These are phyloP conservation scores for Magnolia sinica DNA, from an alignment of 164 flowering plant genomes.

Conservation along the genomic window DNA sequence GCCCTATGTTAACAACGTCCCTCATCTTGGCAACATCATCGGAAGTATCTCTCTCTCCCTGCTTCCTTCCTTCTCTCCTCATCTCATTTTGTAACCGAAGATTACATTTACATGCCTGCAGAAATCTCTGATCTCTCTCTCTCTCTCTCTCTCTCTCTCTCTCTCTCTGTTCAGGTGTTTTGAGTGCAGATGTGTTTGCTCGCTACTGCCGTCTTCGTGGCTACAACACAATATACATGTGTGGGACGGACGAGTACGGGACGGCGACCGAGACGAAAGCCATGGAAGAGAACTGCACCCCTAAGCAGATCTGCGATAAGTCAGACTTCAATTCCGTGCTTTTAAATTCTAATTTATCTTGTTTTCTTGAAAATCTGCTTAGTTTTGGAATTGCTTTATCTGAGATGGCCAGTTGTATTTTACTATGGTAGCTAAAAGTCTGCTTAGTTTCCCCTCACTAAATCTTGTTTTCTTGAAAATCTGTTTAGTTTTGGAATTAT, in stretches of 20 bases:
- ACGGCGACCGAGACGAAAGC: conserved; percentile 89
- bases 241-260: conserved; percentile 93
- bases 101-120: neutral
- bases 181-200: conserved; percentile 91
- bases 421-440: neutral
- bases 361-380: neutral
- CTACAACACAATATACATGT: conserved; percentile 65
- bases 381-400: neutral
- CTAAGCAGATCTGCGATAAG: conserved; percentile 84
- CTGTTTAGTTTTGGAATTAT: neutral
- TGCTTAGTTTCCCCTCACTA: neutral
- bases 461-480: neutral
- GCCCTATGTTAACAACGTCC: conserved; percentile 21
- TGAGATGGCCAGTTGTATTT: neutral
- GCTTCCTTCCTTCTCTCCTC: neutral
- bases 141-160: neutral
- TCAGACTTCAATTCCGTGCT: conserved; percentile 18
- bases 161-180: conserved; percentile 53
- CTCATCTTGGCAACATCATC: conserved; percentile 22
- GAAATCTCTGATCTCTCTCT: neutral
- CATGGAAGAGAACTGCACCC: conserved; percentile 70
- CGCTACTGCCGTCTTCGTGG: conserved; percentile 74
- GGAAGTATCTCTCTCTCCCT: conserved; percentile 9
- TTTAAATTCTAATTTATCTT: neutral
- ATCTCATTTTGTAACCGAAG: neutral